Evolutionary conservation across 257 asterid genomes (phyloP), one percentile per base, ranked within the genome.

Genomic region (Rhazya stricta): DNA sequence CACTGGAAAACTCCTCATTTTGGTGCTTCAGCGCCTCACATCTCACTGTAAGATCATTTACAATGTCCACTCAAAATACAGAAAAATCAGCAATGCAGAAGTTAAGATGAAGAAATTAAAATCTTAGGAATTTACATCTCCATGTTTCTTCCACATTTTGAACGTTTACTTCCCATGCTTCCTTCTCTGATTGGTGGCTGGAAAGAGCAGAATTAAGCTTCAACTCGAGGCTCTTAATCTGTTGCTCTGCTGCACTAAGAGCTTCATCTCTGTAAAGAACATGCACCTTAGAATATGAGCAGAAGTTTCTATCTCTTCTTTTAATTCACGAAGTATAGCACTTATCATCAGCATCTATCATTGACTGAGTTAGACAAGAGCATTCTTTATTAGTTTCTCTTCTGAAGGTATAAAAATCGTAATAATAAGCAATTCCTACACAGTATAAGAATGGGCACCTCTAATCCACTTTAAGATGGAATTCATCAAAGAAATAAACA

Each of bases 71-170:
- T 62, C 58, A 36, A 61, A n/a, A 67, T 5, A 29, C 62, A 66
- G 21, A 23, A n/a, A 29, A 78, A n/a, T 5, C 36, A 53, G 42
- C 39, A 69, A 75, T 63, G 76, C 77, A 66, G 72, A 77, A 37
- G 70, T 60, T 46, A 36, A 78, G 16, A 58, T 73, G 19, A 66
- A 56, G 4, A 72, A 57, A 51, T 23, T 71, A 45, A 12, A 34
- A 69, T 66, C 48, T 48, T n/a, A 37, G 25, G 42, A 25, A 67
- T 73, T 50, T 93, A 95, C 99, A 83, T 89, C 89, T 84, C 97
- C 99, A 95, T 48, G 98, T 89, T 82, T 89, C 97, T 91, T 95
- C 99, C 79, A 91, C 88, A 78, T 88, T 88, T 86, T 83, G 88
- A 79, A 89, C 94, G 90, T 85, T 88, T 74, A 75, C 79, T 61